Conservation (phyloP, 2,329 filamentous ascomycete species). For the Diaporthe sp. region DNA sequence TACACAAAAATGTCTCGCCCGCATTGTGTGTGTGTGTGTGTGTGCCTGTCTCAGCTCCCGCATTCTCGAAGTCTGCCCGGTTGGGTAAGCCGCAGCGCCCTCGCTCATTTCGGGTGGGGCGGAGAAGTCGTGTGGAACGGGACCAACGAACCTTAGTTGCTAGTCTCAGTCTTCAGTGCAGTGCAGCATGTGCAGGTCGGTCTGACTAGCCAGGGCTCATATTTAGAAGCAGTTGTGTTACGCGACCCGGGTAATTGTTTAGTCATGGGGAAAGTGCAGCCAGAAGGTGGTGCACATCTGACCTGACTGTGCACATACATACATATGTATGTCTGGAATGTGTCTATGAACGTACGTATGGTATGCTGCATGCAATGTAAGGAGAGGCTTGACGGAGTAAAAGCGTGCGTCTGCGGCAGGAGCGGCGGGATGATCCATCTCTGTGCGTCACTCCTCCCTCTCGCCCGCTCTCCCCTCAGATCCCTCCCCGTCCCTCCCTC, state of each 20-base stretch:
- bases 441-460: neutral
- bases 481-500: neutral
- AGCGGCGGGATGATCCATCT: neutral
- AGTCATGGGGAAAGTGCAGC: conserved; percentile 7
- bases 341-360: too few relatives aligned
- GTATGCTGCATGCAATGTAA: neutral
- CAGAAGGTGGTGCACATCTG: too few relatives aligned
- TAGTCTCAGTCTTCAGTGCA: neutral
- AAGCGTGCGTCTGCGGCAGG: conserved; percentile 14
- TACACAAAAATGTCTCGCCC: conserved; percentile 13
- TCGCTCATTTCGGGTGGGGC: neutral
- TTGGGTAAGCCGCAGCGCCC: conserved; percentile 1
- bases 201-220: neutral
- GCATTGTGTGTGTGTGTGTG: too few relatives aligned
- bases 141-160: neutral
- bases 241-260: neutral
- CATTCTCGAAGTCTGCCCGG: conserved; percentile 28
- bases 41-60: conserved; percentile 15
- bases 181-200: neutral
- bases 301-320: neutral
- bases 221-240: conserved; percentile 26
- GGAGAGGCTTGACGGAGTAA: neutral
- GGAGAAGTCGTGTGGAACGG: neutral
- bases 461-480: neutral
- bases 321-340: neutral